Evolutionary conservation across 2,329 filamentous ascomycete species (phyloP), one percentile per base, ranked within the genome.

Genomic region (Phialophora tarda): DNA sequence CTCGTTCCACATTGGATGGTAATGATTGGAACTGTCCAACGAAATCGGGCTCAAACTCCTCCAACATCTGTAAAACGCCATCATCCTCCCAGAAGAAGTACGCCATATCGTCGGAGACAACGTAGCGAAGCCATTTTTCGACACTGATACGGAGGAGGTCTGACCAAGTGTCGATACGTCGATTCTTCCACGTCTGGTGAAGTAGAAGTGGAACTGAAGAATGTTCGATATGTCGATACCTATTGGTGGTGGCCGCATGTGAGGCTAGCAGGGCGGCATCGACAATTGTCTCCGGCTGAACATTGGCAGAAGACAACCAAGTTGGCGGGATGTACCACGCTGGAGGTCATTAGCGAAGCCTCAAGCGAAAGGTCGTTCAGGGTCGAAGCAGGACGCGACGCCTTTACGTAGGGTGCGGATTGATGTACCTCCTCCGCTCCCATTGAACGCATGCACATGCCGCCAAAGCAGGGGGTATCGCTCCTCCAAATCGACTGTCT

Each of bases 81-180:
- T 72, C 72, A 47, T 77, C 76, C 21, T 75, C 73, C 76, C 76
- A 77, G n/a, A 77, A 66, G 51, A 77, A 71, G 50, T 77, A 77
- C 0, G 76, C 75, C 73, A 76, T 75, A 5, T 70, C 63, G 10
- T 67, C 68, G 3, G 69, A 59, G 8, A 72, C 67, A 1, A 72
- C 71, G 5, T 67, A 66, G 8, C 61, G 26, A 38, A 77, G 67
- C 76, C 76, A 77, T 58, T 65, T 69, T 56, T 77, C 75, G 1
- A 74, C 71, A 59, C 73, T 73, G 12, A 66, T 57, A 5, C 70
- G 71, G 4, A 74, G 69, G 21, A 66, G 62, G 7, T 70, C 67
- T 0, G 74, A 68, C 75, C 74, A 77, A 2, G 71, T 71, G 48
- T 74, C 68, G 10, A 72, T 64, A n/a, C 64, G 55, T 0, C 73